These are phyloP conservation scores for Phytophthora cryptogea DNA, from an alignment of 352 stramenopile species.

Conservation along the genomic window DNA sequence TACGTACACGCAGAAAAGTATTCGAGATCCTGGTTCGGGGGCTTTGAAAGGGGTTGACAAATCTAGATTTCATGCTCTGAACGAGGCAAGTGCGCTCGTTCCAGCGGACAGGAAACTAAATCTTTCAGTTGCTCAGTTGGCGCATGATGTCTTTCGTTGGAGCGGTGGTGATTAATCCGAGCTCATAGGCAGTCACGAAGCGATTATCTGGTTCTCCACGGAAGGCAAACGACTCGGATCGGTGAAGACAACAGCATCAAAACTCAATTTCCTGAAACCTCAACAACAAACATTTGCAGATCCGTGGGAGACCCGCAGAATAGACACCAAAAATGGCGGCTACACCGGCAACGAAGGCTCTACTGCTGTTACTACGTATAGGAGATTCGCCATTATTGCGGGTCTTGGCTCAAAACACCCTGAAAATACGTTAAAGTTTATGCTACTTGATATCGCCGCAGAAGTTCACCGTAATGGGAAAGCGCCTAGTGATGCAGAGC, in stretches of 20 bases:
- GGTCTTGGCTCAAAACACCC: too few species aligned
- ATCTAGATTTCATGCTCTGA: constrained; percentile 7
- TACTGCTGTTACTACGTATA: too few species aligned
- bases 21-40: constrained; percentile 1
- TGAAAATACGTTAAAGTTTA: not conserved
- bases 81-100: constrained; percentile 16
- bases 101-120: too few species aligned
- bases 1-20: constrained; percentile 14
- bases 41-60: constrained; percentile 19
- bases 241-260: not conserved
- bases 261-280: not conserved
- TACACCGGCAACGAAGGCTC: too few species aligned
- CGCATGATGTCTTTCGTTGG: too few species aligned
- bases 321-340: too few species aligned
- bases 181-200: not conserved
- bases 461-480: not conserved
- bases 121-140: too few species aligned
- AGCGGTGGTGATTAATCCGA: not conserved
- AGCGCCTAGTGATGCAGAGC: not conserved
- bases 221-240: not conserved
- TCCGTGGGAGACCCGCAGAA: too few species aligned
- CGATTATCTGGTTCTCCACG: not conserved
- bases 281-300: too few species aligned
- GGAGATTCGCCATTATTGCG: too few species aligned
- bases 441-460: not conserved